phyloP scores from a whole-genome alignment of 2,329 filamentous ascomycete species.

The Amesomyces nigricolor region DNA sequence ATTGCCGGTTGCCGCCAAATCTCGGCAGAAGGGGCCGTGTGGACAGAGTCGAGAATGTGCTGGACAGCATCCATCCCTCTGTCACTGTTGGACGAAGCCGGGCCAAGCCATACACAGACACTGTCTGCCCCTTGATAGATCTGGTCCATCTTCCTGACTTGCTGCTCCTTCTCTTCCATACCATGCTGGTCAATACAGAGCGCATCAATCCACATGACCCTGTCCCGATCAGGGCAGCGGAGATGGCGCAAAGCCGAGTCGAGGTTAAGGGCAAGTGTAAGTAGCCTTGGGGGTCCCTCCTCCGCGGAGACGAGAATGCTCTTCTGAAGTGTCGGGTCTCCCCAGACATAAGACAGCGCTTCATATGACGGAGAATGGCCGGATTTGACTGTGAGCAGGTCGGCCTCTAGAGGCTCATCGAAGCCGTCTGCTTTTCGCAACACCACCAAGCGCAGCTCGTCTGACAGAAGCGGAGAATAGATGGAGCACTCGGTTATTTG shows the following conservation, averaged over 20 bases:
- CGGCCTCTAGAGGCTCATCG: background rate
- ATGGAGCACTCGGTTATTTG: too few species aligned
- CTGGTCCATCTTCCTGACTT: background rate
- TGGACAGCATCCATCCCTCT: too few species aligned
- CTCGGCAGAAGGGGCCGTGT: too few species aligned
- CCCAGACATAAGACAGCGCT: background rate
- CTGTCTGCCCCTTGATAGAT: background rate
- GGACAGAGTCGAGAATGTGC: too few species aligned
- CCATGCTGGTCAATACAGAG: background rate
- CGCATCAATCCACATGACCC: background rate
- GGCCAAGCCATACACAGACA: background rate
- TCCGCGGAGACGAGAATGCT: background rate
- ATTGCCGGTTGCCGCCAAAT: too few species aligned
- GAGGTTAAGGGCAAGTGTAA: background rate
- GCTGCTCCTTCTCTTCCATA: background rate
- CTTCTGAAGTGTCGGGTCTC: background rate
- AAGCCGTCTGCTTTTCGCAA: too few species aligned
- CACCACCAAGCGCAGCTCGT: too few species aligned
- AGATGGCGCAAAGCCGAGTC: background rate
- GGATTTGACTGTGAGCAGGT: background rate
- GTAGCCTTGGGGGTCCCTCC: background rate
- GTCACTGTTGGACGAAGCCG: too few species aligned
- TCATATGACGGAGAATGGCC: background rate
- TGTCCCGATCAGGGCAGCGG: background rate
- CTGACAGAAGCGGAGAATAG: too few species aligned